Base-by-base conservation (phyloP, 371 early-diverging fungal genomes). In the Mortierella sp. region DNA sequence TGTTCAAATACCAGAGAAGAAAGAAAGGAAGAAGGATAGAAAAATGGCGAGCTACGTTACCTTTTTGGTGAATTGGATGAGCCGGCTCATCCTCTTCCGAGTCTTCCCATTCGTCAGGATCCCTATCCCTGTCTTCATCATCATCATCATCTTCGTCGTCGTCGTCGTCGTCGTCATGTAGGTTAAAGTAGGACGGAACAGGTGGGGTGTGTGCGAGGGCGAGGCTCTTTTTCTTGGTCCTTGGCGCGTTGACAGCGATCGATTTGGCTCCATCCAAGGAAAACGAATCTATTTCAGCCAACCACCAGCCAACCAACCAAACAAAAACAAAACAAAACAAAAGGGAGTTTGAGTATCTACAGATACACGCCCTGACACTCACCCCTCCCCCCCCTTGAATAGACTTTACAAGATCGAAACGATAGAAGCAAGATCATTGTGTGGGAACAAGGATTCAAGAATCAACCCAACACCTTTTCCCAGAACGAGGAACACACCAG, bases 81-180 rank as follows among this genome's bases (percentile, higher is more conserved):
- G 52, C 45, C 18, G 75, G 53, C 12, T 67, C 72, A 14, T 74
- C 68, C 16, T 76, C 70, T 25, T 70, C 69, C n/a, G 72, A 68
- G 21, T 86, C 83, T 29, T 83, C 71, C 58, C 80, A 68, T 18
- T 85, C 85, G 29, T 84, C 86, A 25, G 84, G 83, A 50, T 87
- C 87, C 82, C 83, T 58, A 18, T 64, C 68, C 29, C 61, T 19
- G 29, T 73, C 61, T 4, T 68, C 64, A 7, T 64, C 60, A 21
- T 88, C 89, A 60, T 87, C 90, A 43, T 83, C 84, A 30, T 82
- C 79, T 26, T 81, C 70, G 15, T 81, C 81, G 4, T 86, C 84
- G n/a, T n/a, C n/a, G 37, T 86, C 87, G 18, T 84, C 79, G 46
- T 86, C 84, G 18, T 85, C 81, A 12, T 80, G 18, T 21, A 64